phyloP scores from a whole-genome alignment of 345 rosid genomes.

The Gossypium rotundifolium region DNA sequence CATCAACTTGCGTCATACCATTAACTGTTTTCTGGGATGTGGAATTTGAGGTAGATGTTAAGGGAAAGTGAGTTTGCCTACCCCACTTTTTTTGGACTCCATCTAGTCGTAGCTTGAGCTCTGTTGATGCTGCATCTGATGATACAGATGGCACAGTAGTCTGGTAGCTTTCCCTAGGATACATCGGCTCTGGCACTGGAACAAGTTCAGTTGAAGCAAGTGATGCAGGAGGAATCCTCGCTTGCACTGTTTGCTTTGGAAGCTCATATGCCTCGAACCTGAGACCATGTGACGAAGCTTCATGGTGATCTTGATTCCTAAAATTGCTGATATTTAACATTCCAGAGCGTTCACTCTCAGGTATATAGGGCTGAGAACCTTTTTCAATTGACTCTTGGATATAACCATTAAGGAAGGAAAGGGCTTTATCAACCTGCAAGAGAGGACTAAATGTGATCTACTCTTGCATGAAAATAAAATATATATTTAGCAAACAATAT shows the following conservation, averaged over 20 bases:
- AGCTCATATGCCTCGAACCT: slow-evolving; percentile 95
- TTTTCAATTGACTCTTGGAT: slow-evolving; percentile 65
- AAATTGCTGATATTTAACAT: slow-evolving; percentile 40
- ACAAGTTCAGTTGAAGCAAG: slow-evolving; percentile 58
- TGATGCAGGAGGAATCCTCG: slow-evolving; percentile 37
- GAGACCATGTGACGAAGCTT: slow-evolving; percentile 63
- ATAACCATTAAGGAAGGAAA: slow-evolving; percentile 68
- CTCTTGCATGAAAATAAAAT: neutral
- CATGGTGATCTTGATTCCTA: slow-evolving; percentile 58
- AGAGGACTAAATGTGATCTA: neutral
- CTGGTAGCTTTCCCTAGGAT: slow-evolving; percentile 46
- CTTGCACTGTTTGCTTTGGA: slow-evolving; percentile 55
- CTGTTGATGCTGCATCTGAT: slow-evolving; percentile 53
- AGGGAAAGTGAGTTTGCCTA: slow-evolving; percentile 47
- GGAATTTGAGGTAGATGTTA: slow-evolving; percentile 46
- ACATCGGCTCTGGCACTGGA: slow-evolving; percentile 62
- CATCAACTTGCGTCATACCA: slow-evolving; percentile 38
- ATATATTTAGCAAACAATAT: neutral
- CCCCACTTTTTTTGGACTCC: slow-evolving; percentile 99
- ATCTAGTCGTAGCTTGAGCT: slow-evolving; percentile 82
- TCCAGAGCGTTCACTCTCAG: slow-evolving; percentile 73
- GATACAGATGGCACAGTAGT: slow-evolving; percentile 40
- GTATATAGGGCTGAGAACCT: slow-evolving; percentile 81
- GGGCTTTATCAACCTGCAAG: slow-evolving; percentile 73
- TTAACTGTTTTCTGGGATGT: slow-evolving; percentile 47